Conservation (phyloP, 1,139 yeast species). For the Saccharomycopsis hybrid region DNA sequence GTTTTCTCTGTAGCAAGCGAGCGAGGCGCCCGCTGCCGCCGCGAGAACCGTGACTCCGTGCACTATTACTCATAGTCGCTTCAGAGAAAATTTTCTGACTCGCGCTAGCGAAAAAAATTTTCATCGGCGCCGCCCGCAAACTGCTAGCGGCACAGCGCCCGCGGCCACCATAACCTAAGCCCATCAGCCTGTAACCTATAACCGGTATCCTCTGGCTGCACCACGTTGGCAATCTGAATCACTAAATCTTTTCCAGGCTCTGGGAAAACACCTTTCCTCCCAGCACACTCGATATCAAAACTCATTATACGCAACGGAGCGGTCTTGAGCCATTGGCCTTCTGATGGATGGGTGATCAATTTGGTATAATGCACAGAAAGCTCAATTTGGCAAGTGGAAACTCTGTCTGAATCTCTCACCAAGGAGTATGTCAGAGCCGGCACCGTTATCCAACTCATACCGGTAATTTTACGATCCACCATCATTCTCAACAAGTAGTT, state of each 20-base stretch:
- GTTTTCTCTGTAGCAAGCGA: too few species aligned
- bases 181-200: too few species aligned
- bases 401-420: slow-evolving; percentile 33
- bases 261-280: slow-evolving; percentile 93
- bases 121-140: too few species aligned
- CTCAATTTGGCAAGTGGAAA: slow-evolving; percentile 84
- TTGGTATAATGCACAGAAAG: slow-evolving; percentile 62
- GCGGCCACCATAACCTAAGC: too few species aligned
- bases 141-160: too few species aligned
- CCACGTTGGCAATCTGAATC: slow-evolving; percentile 95
- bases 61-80: too few species aligned
- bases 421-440: slow-evolving; percentile 66
- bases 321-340: slow-evolving; percentile 89
- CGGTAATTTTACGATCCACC: slow-evolving; percentile 88
- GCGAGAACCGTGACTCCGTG: too few species aligned
- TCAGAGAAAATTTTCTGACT: too few species aligned
- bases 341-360: slow-evolving; percentile 74
- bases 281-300: slow-evolving; percentile 98
- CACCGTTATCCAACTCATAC: slow-evolving; percentile 96
- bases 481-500: slow-evolving; percentile 79
- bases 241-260: slow-evolving; percentile 92
- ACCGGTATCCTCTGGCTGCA: too few species aligned
- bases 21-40: too few species aligned
- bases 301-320: slow-evolving; percentile 93
- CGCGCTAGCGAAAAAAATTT: too few species aligned